A percentile compares a stretch with the other conserved stretches of the same genome.
phyloP scores from a whole-genome alignment of 768 basidiomycete species.

The Trametes cubensis region DNA sequence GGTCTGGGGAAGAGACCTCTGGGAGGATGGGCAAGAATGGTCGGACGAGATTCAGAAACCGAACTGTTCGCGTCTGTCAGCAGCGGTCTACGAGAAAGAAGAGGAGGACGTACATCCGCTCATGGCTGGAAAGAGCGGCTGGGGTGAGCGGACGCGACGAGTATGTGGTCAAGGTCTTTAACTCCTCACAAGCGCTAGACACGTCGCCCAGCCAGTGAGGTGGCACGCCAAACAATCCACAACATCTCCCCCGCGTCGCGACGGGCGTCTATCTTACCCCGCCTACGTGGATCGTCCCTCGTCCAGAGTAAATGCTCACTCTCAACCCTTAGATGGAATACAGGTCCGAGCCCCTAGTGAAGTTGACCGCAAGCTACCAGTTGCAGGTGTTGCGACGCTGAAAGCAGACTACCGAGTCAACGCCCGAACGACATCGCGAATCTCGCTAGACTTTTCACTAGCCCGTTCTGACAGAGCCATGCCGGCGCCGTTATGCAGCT shows the following conservation, averaged over 20 bases:
- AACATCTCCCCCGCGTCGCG: slow-evolving; percentile 27
- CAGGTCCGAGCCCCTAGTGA: too few species aligned
- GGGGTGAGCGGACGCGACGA: slow-evolving; percentile 13
- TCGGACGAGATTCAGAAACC: slow-evolving; percentile 96
- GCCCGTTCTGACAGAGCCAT: too few species aligned
- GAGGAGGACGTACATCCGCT: slow-evolving; percentile 70
- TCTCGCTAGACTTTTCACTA: too few species aligned
- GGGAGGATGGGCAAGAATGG: slow-evolving; percentile 97
- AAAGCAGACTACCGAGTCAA: too few species aligned
- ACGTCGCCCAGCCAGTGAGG: slow-evolving; percentile 30
- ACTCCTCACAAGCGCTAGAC: slow-evolving; percentile 11
- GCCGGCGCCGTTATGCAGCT: too few species aligned
- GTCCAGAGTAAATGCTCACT: background rate
- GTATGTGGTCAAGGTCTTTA: slow-evolving; percentile 4
- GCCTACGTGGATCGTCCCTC: background rate
- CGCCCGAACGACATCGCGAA: too few species aligned
- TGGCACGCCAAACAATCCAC: slow-evolving; percentile 30
- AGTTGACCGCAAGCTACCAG: too few species aligned
- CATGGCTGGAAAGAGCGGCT: slow-evolving; percentile 51
- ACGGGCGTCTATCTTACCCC: slow-evolving; percentile 4
- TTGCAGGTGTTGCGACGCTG: too few species aligned
- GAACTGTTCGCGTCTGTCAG: slow-evolving; percentile 54
- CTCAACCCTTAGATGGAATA: too few species aligned
- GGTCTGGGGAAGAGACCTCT: slow-evolving; percentile 96
- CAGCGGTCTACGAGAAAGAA: background rate